These are phyloP conservation scores for Botryotinia convoluta DNA, from an alignment of 2,329 filamentous ascomycete species.

Conservation along the genomic window DNA sequence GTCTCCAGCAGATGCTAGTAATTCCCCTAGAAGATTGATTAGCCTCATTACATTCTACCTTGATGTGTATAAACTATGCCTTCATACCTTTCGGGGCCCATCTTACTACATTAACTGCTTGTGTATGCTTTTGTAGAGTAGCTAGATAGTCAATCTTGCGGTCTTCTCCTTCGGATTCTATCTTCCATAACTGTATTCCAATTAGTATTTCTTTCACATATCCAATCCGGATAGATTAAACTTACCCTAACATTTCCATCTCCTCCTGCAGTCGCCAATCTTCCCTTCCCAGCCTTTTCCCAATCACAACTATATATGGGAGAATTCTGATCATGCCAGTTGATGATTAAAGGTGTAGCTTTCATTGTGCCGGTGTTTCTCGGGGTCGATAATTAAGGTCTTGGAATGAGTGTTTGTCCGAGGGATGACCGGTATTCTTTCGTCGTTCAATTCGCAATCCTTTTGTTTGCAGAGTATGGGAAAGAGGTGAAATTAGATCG, in stretches of 20 bases:
- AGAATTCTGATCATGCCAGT: constrained; percentile 97
- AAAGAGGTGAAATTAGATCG: background rate
- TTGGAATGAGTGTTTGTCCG: background rate
- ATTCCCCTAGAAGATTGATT: constrained; percentile 62
- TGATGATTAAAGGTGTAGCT: constrained; percentile 91
- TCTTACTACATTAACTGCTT: constrained; percentile 95
- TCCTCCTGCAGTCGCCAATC: constrained; percentile 89
- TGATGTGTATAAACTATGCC: background rate
- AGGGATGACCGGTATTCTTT: background rate
- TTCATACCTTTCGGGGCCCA: constrained; percentile 85
- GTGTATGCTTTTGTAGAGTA: constrained; percentile 88
- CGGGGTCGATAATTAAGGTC: background rate
- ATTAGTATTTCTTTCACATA: background rate
- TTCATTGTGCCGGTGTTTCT: constrained; percentile 64
- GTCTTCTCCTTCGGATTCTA: constrained; percentile 81
- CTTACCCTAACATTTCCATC: constrained; percentile 91
- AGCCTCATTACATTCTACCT: background rate
- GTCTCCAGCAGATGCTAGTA: constrained; percentile 91
- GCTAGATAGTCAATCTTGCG: constrained; percentile 88
- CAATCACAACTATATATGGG: constrained; percentile 98
- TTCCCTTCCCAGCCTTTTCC: constrained; percentile 85
- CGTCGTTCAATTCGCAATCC: background rate
- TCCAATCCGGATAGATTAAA: background rate
- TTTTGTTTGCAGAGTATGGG: background rate
- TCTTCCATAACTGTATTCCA: constrained; percentile 73